Evolutionary conservation across 2,329 filamentous ascomycete genomes (phyloP), one percentile per base, ranked within the genome.

Genomic region (Alternaria conjuncta): DNA sequence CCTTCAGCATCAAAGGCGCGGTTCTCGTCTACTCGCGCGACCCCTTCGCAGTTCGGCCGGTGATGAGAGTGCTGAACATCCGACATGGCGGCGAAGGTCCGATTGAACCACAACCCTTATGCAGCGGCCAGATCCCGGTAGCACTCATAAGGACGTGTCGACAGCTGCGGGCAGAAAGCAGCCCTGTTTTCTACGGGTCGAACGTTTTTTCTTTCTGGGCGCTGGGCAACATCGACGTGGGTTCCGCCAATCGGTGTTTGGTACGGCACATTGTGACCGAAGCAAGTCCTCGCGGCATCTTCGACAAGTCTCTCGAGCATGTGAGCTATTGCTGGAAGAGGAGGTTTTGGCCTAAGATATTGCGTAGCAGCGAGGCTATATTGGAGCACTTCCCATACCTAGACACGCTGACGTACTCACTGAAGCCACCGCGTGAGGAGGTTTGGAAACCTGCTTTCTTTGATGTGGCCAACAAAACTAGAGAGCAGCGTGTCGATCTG

Each of bases 151-250:
- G 67, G 20, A 80, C 80, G 5, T 84, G 80, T 70, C 76, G 76
- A 26, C 83, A 82, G 58, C 72, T 83, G 32, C 73, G 83, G 61
- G 54, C 69, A 21, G 84, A 85, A 72, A 76, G 77, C 10, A 75
- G 75, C 5, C 79, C 80, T 3, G 77, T 86, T 6, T 77, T 87
- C 5, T 87, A 86, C 63, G 79, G 80, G 26, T 65, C 68, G 18
- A 86, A 86, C 67, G 79, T 78, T 23, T 86, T 86, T 75, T 66
- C 69, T 2, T 49, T 76, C 12, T 75, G 71, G 62, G 65, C 61
- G 5, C 32, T 68, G 21, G 64, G 36, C 25, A 57, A 69, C 11
- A 43, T 57, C 1, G 57, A 64, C 7, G 70, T 76, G n/a, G 66
- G 69, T 2, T 58, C 61, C 2, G 18, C 49, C 13, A 53, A 55